Evolutionary conservation across 306 rosid species (phyloP).

Genomic region (Sicyos baderoa): DNA sequence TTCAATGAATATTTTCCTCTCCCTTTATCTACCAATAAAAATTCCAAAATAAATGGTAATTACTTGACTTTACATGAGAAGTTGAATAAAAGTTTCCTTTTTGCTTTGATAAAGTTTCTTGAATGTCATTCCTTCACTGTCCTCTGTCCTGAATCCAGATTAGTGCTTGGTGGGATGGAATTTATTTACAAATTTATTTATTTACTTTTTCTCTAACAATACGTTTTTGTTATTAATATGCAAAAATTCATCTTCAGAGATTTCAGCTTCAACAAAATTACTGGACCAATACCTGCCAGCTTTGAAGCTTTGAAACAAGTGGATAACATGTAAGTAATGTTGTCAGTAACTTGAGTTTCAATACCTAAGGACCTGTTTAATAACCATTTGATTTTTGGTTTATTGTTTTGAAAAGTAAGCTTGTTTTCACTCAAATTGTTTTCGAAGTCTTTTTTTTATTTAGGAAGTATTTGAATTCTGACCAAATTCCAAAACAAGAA

Average conservation of each 20-base stretch:
- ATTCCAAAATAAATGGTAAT: neutral
- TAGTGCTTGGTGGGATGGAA: neutral
- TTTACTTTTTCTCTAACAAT: too few relatives aligned
- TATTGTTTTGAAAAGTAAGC: too few relatives aligned
- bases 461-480: too few relatives aligned
- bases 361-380: neutral
- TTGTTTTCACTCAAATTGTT: too few relatives aligned
- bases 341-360: neutral
- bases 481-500: too few relatives aligned
- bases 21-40: neutral
- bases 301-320: slow-evolving; percentile 12
- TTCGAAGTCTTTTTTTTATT: too few relatives aligned
- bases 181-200: neutral
- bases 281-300: slow-evolving; percentile 43
- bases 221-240: neutral
- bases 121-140: neutral
- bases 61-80: neutral
- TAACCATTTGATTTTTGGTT: too few relatives aligned
- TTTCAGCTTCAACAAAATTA: slow-evolving; percentile 62
- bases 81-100: neutral
- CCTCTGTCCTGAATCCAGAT: neutral
- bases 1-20: neutral
- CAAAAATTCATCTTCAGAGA: slow-evolving; percentile 41
- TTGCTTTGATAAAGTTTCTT: neutral
- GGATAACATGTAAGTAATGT: slow-evolving; percentile 36